These are phyloP conservation scores for Lichina pygmaea DNA, from an alignment of 495 filamentous ascomycete species.

Conservation along the genomic window DNA sequence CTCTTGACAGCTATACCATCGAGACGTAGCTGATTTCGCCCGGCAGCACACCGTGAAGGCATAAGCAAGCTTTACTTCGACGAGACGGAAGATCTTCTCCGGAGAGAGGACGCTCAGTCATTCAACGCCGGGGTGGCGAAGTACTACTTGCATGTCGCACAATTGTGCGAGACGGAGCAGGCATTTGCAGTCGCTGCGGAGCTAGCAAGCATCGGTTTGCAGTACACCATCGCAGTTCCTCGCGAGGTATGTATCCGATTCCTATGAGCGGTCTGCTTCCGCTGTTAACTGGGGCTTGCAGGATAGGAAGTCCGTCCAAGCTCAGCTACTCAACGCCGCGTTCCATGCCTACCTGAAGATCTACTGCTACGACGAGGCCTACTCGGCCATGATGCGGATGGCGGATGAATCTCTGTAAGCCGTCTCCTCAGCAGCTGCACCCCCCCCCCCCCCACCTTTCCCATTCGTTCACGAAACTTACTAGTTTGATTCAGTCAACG, in stretches of 20 bases:
- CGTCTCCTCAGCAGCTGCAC: no score
- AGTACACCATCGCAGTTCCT: constrained; percentile 17
- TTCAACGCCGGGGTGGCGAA: constrained; percentile 52
- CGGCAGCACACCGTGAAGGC: constrained; percentile 7
- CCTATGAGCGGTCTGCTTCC: no score
- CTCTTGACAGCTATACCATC: not conserved
- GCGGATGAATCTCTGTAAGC: constrained; percentile 31
- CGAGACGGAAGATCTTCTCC: constrained; percentile 24
- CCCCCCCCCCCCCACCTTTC: no score
- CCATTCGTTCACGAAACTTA: no score
- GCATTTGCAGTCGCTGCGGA: constrained; percentile 56
- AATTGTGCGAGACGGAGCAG: constrained; percentile 50
- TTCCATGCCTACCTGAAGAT: constrained; percentile 59
- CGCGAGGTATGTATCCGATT: constrained; percentile 1
- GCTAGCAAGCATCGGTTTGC: constrained; percentile 55
- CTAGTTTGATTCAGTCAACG: no score
- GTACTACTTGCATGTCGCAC: constrained; percentile 69
- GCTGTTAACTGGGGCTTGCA: constrained; percentile 3
- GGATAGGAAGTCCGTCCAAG: constrained; percentile 16
- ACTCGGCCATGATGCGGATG: constrained; percentile 46
- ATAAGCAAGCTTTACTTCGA: constrained; percentile 17
- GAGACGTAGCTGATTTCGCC: not conserved
- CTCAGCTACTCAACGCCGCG: constrained; percentile 52
- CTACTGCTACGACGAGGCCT: constrained; percentile 56
- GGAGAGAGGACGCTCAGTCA: constrained; percentile 38